These are phyloP conservation scores for Chalciporus piperatus DNA, from an alignment of 768 basidiomycete species.

Conservation along the genomic window DNA sequence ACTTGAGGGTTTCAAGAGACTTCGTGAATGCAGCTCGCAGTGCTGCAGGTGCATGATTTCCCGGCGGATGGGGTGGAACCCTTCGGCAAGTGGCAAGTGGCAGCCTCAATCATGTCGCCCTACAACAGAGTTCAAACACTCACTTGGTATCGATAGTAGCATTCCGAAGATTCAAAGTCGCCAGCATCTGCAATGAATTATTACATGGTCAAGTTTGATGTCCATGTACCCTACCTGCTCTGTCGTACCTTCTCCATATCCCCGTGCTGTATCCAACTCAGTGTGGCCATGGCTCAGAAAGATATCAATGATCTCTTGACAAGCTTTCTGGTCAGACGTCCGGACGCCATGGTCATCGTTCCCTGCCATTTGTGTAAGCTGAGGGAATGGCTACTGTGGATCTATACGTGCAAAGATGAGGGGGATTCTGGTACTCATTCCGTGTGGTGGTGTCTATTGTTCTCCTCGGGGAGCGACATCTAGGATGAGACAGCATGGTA, in stretches of 20 bases:
- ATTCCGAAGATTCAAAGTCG: conserved; percentile 37
- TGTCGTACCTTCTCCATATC: conserved; percentile 48
- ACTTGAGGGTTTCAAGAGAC: conserved; percentile 26
- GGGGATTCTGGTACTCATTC: conserved; percentile 19
- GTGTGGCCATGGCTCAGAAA: conserved; percentile 39
- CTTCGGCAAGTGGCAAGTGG: too few relatives aligned
- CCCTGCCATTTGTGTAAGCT: conserved; percentile 5
- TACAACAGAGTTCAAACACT: background rate
- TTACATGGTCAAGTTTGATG: background rate
- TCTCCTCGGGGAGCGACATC: background rate
- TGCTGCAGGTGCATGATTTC: conserved; percentile 29
- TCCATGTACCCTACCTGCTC: conserved; percentile 36
- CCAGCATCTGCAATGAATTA: conserved; percentile 28
- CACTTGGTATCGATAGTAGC: conserved; percentile 45
- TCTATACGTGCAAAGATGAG: conserved; percentile 1
- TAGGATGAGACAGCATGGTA: too few relatives aligned
- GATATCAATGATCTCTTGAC: conserved; percentile 40
- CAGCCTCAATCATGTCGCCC: background rate
- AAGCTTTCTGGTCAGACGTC: conserved; percentile 29
- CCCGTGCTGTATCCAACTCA: conserved; percentile 48
- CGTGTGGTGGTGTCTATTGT: background rate
- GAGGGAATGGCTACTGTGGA: too few relatives aligned
- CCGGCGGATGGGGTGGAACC: conserved; percentile 28
- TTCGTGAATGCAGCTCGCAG: conserved; percentile 27
- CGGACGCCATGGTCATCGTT: conserved; percentile 40